These are phyloP conservation scores for Saccharomyces jurei DNA, from an alignment of 805 yeast species.

Conservation along the genomic window DNA sequence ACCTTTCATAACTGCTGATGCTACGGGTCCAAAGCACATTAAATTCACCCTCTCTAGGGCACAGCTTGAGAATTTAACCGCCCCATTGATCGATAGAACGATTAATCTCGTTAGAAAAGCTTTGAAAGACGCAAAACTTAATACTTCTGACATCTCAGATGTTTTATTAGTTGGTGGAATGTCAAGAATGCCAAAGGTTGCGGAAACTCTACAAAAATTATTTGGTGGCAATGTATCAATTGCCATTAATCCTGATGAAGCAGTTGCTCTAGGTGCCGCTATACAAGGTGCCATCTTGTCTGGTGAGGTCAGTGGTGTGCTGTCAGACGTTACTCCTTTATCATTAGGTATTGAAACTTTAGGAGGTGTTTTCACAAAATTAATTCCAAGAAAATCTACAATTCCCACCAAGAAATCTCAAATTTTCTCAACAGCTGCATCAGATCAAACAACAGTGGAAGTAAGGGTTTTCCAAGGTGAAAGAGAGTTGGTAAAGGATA, in stretches of 20 bases:
- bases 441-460: slow-evolving; percentile 91
- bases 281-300: slow-evolving; percentile 92
- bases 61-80: slow-evolving; percentile 56
- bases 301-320: slow-evolving; percentile 86
- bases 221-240: slow-evolving; percentile 78
- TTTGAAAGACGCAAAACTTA: slow-evolving; percentile 59
- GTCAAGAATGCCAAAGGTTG: slow-evolving; percentile 78
- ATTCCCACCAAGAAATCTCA: slow-evolving; percentile 93
- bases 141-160: slow-evolving; percentile 59
- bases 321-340: slow-evolving; percentile 77
- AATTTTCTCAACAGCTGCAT: slow-evolving; percentile 88
- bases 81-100: slow-evolving; percentile 57
- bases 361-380: slow-evolving; percentile 90
- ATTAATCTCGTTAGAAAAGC: slow-evolving; percentile 69
- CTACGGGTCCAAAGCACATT: slow-evolving; percentile 57
- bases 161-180: slow-evolving; percentile 74
- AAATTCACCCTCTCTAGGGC: slow-evolving; percentile 55
- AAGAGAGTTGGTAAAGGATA: slow-evolving; percentile 93
- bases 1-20: slow-evolving; percentile 75
- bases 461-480: slow-evolving; percentile 97
- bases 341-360: slow-evolving; percentile 90
- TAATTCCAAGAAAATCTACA: slow-evolving; percentile 81
- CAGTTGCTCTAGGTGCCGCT: slow-evolving; percentile 90
- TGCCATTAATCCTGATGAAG: slow-evolving; percentile 88
- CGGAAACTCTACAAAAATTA: slow-evolving; percentile 54